phyloP scores from a whole-genome alignment of 2,329 filamentous ascomycete species.

The Paecilomyces dactylethromorphus region DNA sequence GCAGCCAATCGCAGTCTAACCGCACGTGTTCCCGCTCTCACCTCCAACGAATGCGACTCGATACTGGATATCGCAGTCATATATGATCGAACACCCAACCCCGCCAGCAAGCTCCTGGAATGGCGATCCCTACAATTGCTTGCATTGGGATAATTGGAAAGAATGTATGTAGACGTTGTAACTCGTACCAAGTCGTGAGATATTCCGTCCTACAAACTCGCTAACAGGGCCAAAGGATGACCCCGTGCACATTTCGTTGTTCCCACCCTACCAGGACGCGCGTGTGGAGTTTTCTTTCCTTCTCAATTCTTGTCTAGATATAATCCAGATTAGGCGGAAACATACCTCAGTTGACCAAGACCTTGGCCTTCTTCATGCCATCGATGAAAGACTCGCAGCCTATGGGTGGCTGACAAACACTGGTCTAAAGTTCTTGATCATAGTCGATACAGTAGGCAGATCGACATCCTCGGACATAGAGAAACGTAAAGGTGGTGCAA shows the following conservation, averaged over 20 bases:
- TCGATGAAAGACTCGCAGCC: conserved; percentile 86
- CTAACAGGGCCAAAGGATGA: conserved; percentile 63
- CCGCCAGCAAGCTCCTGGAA: conserved; percentile 12
- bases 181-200: neutral
- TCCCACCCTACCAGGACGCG: conserved; percentile 63
- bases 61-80: neutral
- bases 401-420: conserved; percentile 98
- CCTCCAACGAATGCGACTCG: neutral
- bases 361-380: conserved; percentile 81
- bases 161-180: conserved; percentile 54
- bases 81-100: neutral
- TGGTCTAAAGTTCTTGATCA: conserved; percentile 79
- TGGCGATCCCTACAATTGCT: conserved; percentile 68
- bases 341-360: conserved; percentile 72
- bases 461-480: conserved; percentile 32
- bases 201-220: neutral
- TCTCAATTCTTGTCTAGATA: conserved; percentile 83
- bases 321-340: conserved; percentile 80
- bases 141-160: conserved; percentile 92
- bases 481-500: conserved; percentile 29
- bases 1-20: neutral
- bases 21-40: neutral
- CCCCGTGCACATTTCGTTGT: conserved; percentile 86
- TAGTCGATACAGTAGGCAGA: conserved; percentile 83
- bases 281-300: conserved; percentile 83